These are phyloP conservation scores for Paraconiothyrium sp. DNA, from an alignment of 2,329 filamentous ascomycete species.

Conservation along the genomic window DNA sequence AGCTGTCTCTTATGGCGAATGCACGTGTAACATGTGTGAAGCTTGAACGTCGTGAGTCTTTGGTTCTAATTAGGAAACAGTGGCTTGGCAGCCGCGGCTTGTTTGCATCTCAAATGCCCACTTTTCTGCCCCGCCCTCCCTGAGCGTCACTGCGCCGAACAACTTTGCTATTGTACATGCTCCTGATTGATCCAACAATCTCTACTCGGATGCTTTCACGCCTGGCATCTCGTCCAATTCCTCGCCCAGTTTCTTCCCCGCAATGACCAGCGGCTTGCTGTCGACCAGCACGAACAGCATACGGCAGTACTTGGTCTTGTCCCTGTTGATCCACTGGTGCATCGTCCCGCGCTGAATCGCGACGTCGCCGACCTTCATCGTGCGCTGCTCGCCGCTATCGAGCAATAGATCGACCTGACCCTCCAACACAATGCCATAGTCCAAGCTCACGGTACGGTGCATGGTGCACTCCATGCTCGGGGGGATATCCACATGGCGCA, in stretches of 20 bases:
- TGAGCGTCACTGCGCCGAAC: no score
- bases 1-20: not conserved
- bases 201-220: constrained; percentile 46
- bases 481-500: constrained; percentile 53
- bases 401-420: constrained; percentile 51
- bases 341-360: constrained; percentile 52
- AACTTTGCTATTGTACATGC: not conserved
- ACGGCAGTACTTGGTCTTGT: constrained; percentile 44
- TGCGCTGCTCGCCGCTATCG: constrained; percentile 50
- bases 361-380: constrained; percentile 50
- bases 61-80: constrained; percentile 11
- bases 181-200: not conserved
- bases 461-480: constrained; percentile 49
- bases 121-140: not conserved
- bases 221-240: constrained; percentile 48
- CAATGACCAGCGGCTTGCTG: constrained; percentile 45
- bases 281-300: constrained; percentile 52
- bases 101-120: not conserved
- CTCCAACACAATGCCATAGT: constrained; percentile 52
- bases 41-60: not conserved
- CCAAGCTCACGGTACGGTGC: constrained; percentile 53
- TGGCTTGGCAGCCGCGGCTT: constrained; percentile 1
- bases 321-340: constrained; percentile 52
- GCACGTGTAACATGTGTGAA: not conserved
- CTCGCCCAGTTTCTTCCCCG: constrained; percentile 44